A percentile compares a stretch with the other conserved stretches of the same genome.
These are phyloP conservation scores for Vairimorpha ceranae DNA, from an alignment of 371 early-diverging fungal species.

Conservation along the genomic window DNA sequence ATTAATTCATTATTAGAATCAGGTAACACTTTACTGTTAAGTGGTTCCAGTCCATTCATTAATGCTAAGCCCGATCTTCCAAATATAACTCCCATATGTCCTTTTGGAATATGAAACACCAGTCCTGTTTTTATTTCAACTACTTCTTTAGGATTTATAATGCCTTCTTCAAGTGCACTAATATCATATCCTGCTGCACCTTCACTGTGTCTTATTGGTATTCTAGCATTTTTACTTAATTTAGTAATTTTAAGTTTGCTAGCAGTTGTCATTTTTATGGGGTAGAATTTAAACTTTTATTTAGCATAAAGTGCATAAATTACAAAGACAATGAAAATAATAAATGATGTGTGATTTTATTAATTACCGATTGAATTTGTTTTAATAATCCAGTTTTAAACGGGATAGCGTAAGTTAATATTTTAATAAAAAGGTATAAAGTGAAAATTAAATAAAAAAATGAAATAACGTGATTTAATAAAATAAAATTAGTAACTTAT, in stretches of 20 bases:
- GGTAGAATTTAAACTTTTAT: no score
- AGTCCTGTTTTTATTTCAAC: constrained; percentile 43
- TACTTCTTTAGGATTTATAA: constrained; percentile 14
- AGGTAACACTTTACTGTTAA: constrained; percentile 11
- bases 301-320: no score
- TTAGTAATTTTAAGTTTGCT: constrained; percentile 16
- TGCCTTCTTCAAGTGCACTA: constrained; percentile 22
- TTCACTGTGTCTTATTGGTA: constrained; percentile 42
- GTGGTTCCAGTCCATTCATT: constrained; percentile 40
- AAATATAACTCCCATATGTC: constrained; percentile 27
- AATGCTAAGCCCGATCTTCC: constrained; percentile 50
- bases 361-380: no score
- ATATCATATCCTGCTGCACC: constrained; percentile 60
- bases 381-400: no score
- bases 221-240: constrained; percentile 19
- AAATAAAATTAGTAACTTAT: no score
- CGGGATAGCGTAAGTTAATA: no score
- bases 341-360: no score
- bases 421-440: no score
- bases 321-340: no score
- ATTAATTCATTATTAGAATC: constrained; percentile 28
- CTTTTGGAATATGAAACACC: constrained; percentile 12
- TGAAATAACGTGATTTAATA: no score
- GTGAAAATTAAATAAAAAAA: no score
- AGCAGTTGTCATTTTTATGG: neutral